Percentiles rank a stretch among this genome's conserved stretches.
phyloP scores from a whole-genome alignment of 805 yeast species.

The Lipomyces lipofer region DNA sequence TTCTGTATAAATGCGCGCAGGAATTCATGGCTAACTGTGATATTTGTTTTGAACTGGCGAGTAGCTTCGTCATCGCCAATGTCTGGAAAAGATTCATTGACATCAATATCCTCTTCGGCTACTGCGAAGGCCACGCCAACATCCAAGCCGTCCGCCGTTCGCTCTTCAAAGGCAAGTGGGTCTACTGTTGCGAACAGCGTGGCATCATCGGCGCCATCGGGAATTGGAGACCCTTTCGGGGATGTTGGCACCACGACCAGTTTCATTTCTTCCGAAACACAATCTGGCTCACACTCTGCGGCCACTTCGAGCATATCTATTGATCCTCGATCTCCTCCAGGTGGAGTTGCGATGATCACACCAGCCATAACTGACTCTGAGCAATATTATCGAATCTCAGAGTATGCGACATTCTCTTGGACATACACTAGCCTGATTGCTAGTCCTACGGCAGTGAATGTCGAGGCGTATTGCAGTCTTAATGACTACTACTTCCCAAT shows the following conservation, averaged over 20 bases:
- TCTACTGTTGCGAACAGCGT: no score
- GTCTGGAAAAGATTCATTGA: not conserved
- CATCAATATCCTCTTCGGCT: not conserved
- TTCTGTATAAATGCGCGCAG: no score
- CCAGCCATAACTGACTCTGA: constrained; percentile 40
- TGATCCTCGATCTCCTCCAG: constrained; percentile 41
- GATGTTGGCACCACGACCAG: not conserved
- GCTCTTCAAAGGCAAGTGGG: constrained; percentile 1
- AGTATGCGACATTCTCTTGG: constrained; percentile 45
- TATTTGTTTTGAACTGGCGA: no score
- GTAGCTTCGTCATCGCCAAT: no score
- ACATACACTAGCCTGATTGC: constrained; percentile 40
- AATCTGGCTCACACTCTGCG: constrained; percentile 2
- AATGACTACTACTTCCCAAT: constrained; percentile 43
- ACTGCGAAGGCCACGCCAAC: not conserved
- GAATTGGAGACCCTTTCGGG: not conserved
- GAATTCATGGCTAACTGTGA: no score
- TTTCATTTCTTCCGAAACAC: not conserved
- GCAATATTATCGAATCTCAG: constrained; percentile 44
- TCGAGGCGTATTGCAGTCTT: constrained; percentile 42
- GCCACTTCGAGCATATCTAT: constrained; percentile 38
- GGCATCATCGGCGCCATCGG: not conserved
- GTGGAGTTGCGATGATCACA: constrained; percentile 40
- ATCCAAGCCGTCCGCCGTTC: no score
- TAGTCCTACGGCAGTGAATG: constrained; percentile 43